Base-by-base conservation (phyloP, 2,329 filamentous ascomycete genomes). In the Neoarthrinium moseri region DNA sequence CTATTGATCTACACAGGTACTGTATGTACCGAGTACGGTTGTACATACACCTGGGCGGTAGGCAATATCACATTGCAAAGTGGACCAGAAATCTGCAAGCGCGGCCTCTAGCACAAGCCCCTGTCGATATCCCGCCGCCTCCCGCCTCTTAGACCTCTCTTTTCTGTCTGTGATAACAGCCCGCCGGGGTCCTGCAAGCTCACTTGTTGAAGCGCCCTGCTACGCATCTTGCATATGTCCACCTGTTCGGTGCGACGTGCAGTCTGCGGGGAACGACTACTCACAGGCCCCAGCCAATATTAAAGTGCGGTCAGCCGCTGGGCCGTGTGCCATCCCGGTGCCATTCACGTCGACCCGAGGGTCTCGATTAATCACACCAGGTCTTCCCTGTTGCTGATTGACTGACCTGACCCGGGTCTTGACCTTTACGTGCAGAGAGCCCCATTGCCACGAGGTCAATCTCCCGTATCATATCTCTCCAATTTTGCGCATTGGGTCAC, bases 261-360 rank as follows among this genome's bases (percentile, higher is more conserved):
- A 66, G 58, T 49, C 59, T 65, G 62, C 63, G 63, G 66, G 63
- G 66, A 63, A 62, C 59, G 56, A 57, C 59, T 61, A 60, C 60
- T 67, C 65, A 56, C 49, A 23, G 44, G 48, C 56, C 48, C 61
- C 70, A 71, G 68, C 76, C 77, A 80, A 80, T 80, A 78, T 78
- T 67, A 70, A 68, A 64, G 63, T 63, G 58, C 66, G 60, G 62
- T 67, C 74, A 61, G 49, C 60, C 61, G 61, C 62, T 61, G 59
- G 54, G 48, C 52, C 56, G 51, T 45, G 44, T 18, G 45, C 51
- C 43, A 50, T 48, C 37, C 43, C 33, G 20, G 34, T 36, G 18
- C 26, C 43, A 17, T 40, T 46, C 44, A 43, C 36, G 34, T 37
- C 43, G 47, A 47, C 46, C 47, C 51, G 52, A 49, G 53, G 55